Percentiles rank a stretch among this genome's conserved stretches.
These are phyloP conservation scores for Gossypium gossypioides DNA, from an alignment of 441 rosid genomes.

Conservation along the genomic window DNA sequence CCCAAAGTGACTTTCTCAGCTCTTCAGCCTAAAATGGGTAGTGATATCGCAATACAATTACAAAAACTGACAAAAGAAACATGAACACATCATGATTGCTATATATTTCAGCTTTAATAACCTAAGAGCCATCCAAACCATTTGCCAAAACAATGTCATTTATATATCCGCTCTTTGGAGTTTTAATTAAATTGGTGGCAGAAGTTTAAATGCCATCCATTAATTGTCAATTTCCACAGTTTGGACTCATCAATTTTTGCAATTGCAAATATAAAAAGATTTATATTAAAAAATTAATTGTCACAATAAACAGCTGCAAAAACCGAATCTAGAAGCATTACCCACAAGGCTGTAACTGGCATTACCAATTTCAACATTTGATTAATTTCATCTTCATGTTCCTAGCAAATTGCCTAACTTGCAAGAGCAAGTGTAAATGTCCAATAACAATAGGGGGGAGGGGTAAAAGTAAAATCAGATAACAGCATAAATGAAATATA, in stretches of 20 bases:
- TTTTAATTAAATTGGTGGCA: background rate
- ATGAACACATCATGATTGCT: constrained; percentile 13
- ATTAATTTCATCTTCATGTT: background rate
- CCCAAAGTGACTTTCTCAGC: constrained; percentile 69
- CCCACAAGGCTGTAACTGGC: background rate
- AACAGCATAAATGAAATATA: background rate
- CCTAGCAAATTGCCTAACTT: background rate
- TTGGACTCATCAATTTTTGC: background rate
- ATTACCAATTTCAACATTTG: background rate
- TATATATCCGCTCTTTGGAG: background rate
- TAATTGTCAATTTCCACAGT: background rate
- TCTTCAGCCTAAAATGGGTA: constrained; percentile 66
- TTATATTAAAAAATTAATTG: background rate
- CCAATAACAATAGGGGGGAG: too few relatives aligned
- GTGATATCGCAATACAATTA: constrained; percentile 10
- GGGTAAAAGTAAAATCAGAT: background rate
- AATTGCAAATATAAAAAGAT: background rate
- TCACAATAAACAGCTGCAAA: background rate
- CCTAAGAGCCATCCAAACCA: background rate
- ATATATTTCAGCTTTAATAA: background rate
- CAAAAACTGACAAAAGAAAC: background rate
- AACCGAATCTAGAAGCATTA: background rate
- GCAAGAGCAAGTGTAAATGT: background rate
- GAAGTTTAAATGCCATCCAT: background rate
- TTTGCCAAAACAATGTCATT: constrained; percentile 27